Percentiles rank a stretch among this genome's conserved stretches.
Evolutionary conservation across 805 yeast genomes (phyloP).

Genomic region (Barnettozyma pratensis): DNA sequence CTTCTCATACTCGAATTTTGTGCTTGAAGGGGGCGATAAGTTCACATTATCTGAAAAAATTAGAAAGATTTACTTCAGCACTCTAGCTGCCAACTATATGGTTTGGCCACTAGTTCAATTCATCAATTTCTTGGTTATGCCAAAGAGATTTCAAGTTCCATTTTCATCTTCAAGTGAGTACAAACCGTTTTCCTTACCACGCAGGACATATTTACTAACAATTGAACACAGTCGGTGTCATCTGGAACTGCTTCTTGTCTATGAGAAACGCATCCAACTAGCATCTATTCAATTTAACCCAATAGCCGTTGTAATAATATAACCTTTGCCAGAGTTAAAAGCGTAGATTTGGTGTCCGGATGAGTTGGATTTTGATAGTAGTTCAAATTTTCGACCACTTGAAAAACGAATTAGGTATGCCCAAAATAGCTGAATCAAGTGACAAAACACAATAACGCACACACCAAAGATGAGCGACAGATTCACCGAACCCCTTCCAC

Average conservation of each 20-base stretch:
- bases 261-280: conserved; percentile 57
- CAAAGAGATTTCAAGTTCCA: conserved; percentile 77
- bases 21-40: conserved; percentile 69
- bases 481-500: conserved; percentile 27
- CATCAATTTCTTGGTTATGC: conserved; percentile 65
- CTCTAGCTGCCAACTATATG: conserved; percentile 60
- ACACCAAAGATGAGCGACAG: conserved; percentile 25
- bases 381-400: neutral
- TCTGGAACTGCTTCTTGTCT: conserved; percentile 93
- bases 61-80: conserved; percentile 57
- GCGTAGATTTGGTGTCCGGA: neutral
- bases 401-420: neutral
- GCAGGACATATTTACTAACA: conserved; percentile 12
- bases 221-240: conserved; percentile 51
- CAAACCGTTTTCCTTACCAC: neutral
- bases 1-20: conserved; percentile 77
- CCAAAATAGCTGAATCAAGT: too few species aligned
- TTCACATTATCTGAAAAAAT: conserved; percentile 62
- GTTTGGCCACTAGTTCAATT: conserved; percentile 86
- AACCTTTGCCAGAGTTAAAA: too few species aligned
- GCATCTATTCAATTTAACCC: neutral
- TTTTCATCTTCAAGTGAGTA: conserved; percentile 72
- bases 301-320: too few species aligned
- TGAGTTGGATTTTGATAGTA: neutral
- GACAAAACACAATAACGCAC: too few species aligned